These are phyloP conservation scores for Vigna nakashimae DNA, from an alignment of 306 rosid species.

Conservation along the genomic window DNA sequence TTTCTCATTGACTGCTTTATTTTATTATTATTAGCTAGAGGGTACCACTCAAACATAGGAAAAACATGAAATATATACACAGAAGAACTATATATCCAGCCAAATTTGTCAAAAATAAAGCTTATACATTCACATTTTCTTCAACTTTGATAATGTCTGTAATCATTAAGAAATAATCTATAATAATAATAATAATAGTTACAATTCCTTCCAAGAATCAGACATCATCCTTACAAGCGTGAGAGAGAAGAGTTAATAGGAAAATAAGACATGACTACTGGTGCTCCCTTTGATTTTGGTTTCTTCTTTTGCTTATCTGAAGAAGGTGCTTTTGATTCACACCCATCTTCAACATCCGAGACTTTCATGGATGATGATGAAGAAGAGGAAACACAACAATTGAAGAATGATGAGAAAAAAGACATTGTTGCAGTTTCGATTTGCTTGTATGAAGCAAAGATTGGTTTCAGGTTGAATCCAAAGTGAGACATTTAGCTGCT, in stretches of 20 bases:
- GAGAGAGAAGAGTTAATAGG: neutral
- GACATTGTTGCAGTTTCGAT: neutral
- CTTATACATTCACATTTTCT: too few species aligned
- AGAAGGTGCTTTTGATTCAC: neutral
- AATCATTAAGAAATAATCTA: too few species aligned
- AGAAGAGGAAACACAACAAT: neutral
- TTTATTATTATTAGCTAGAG: too few species aligned
- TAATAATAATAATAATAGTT: too few species aligned
- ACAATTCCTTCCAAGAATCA: neutral
- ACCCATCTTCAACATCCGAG: neutral
- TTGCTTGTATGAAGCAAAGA: neutral
- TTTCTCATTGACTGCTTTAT: too few species aligned
- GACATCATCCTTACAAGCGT: neutral
- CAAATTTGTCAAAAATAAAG: too few species aligned
- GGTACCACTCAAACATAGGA: too few species aligned
- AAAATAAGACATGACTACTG: neutral
- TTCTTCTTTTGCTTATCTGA: neutral
- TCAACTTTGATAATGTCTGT: too few species aligned
- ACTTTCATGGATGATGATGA: neutral
- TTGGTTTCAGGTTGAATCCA: neutral
- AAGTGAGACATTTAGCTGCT: neutral
- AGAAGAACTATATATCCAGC: too few species aligned
- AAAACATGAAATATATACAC: too few species aligned
- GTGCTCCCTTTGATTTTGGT: constrained; percentile 4
- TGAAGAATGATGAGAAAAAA: neutral